phyloP scores from a whole-genome alignment of 1,284 basidiomycete species.

The Schizophyllum commune region DNA sequence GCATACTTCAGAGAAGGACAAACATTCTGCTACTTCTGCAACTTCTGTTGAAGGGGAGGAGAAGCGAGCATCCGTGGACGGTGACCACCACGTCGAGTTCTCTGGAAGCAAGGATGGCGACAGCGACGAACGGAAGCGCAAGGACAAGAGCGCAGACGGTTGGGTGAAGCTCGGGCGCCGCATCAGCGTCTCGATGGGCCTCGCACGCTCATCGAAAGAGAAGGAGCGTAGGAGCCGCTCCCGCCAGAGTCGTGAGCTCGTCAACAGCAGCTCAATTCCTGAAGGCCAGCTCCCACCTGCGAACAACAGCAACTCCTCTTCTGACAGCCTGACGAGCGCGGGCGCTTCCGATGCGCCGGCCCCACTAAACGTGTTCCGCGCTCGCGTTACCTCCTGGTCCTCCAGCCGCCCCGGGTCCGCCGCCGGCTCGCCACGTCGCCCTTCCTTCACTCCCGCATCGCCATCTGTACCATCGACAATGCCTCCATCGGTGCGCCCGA shows the following conservation, averaged over 20 bases:
- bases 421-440: slow-evolving; percentile 3
- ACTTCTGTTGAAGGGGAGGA: no score
- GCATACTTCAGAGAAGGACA: slow-evolving; percentile 6
- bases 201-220: slow-evolving; percentile 22
- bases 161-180: slow-evolving; percentile 57
- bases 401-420: not conserved
- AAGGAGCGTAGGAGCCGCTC: slow-evolving; percentile 18
- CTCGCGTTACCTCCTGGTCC: slow-evolving; percentile 7
- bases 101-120: slow-evolving; percentile 15
- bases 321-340: not conserved
- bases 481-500: not conserved
- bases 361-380: slow-evolving; percentile 4
- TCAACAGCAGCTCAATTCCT: not conserved
- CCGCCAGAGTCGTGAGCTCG: slow-evolving; percentile 1
- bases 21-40: slow-evolving; percentile 10
- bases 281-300: not conserved
- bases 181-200: slow-evolving; percentile 47
- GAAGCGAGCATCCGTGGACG: slow-evolving; percentile 2
- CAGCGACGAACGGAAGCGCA: slow-evolving; percentile 22
- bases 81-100: slow-evolving; percentile 12
- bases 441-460: not conserved
- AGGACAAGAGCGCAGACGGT: slow-evolving; percentile 36
- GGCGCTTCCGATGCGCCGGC: slow-evolving; percentile 10
- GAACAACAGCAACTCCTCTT: not conserved
- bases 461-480: slow-evolving; percentile 8